Conservation (phyloP, 768 basidiomycete species). For the Suillus subalutaceus region DNA sequence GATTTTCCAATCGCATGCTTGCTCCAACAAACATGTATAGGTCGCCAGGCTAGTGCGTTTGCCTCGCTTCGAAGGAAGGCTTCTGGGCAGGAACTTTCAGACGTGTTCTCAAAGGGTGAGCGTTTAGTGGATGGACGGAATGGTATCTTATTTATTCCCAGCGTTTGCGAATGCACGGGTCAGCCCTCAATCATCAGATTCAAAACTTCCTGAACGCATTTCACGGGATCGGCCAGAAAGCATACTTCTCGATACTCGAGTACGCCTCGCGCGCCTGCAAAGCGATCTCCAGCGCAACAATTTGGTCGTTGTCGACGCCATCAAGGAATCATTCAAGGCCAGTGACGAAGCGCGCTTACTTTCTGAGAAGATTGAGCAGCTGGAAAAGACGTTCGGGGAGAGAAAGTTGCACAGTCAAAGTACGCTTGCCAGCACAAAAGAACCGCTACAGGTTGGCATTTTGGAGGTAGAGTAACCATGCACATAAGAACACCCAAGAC, state of each 20-base stretch:
- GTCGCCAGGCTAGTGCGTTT: not conserved
- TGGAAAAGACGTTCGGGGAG: conserved; percentile 23
- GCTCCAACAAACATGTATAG: not conserved
- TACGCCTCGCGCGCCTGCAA: conserved; percentile 12
- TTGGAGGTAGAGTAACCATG: conserved; percentile 26
- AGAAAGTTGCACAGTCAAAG: conserved; percentile 1
- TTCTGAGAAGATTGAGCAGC: conserved; percentile 26
- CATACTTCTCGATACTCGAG: conserved; percentile 16
- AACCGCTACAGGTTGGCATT: conserved; percentile 14
- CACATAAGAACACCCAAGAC: conserved; percentile 17
- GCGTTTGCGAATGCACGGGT: conserved; percentile 26
- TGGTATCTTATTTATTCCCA: not conserved
- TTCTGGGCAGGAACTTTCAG: conserved; percentile 10
- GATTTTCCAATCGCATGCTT: conserved; percentile 11
- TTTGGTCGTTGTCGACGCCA: conserved; percentile 15
- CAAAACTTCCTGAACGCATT: not conserved
- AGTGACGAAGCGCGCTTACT: conserved; percentile 20
- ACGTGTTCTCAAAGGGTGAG: conserved; percentile 28
- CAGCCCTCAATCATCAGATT: not conserved
- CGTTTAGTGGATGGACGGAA: no score
- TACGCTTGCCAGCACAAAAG: not conserved
- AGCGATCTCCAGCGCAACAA: conserved; percentile 16
- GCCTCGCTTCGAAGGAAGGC: not conserved
- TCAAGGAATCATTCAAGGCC: conserved; percentile 22
- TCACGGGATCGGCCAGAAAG: conserved; percentile 3